phyloP scores from a whole-genome alignment of 306 rosid genomes.

The Astragalus membranaceus region DNA sequence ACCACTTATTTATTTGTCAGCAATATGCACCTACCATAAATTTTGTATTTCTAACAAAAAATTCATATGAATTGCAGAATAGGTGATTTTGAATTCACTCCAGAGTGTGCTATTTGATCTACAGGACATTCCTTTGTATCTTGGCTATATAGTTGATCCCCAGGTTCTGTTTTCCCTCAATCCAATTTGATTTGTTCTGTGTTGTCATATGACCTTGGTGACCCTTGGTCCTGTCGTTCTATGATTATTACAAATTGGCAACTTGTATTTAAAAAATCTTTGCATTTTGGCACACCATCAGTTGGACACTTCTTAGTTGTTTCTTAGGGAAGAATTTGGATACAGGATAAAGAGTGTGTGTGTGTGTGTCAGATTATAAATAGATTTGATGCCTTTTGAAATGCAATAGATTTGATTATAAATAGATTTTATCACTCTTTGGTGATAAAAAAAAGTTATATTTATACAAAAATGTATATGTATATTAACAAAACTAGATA shows the following conservation, averaged over 20 bases:
- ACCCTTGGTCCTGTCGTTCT: neutral
- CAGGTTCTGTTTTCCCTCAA: slow-evolving; percentile 43
- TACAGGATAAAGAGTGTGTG: too few relatives aligned
- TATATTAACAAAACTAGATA: too few relatives aligned
- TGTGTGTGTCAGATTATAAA: too few relatives aligned
- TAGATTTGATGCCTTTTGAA: too few relatives aligned
- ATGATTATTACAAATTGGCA: neutral
- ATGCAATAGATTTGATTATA: too few relatives aligned
- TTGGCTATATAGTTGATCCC: slow-evolving; percentile 95
- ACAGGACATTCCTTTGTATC: slow-evolving; percentile 88
- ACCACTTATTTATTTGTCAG: too few relatives aligned
- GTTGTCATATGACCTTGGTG: neutral
- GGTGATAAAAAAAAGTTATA: too few relatives aligned
- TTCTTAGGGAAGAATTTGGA: neutral
- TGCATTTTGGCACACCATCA: neutral
- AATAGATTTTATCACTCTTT: too few relatives aligned
- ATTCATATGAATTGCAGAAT: too few relatives aligned
- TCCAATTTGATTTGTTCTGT: neutral
- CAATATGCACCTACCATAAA: too few relatives aligned
- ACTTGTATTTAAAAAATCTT: neutral
- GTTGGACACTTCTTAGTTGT: neutral
- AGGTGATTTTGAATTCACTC: slow-evolving; percentile 97
- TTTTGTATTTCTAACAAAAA: too few relatives aligned
- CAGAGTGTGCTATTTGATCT: slow-evolving; percentile 97
- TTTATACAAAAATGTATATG: too few relatives aligned